Evolutionary conservation across 768 basidiomycete species (phyloP).

Genomic region (Ramaria sp.): DNA sequence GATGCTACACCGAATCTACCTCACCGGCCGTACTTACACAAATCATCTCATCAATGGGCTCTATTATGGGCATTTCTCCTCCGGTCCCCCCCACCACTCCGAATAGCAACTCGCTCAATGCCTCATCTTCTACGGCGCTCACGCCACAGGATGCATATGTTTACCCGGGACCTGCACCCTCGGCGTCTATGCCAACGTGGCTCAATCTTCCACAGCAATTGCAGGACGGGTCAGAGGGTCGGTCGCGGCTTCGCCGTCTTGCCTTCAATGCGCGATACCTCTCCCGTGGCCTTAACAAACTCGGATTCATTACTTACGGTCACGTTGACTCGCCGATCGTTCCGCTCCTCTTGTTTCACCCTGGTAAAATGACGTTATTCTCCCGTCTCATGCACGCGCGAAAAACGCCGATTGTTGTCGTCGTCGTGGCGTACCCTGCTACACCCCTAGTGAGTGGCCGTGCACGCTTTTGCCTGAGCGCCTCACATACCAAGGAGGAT

Average conservation of each 20-base stretch:
- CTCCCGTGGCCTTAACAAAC: constrained; percentile 69
- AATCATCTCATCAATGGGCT: constrained; percentile 84
- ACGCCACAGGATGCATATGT: constrained; percentile 31
- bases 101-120: constrained; percentile 8
- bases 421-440: constrained; percentile 86
- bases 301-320: constrained; percentile 96
- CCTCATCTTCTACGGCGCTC: constrained; percentile 12
- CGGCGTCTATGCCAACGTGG: constrained; percentile 64
- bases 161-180: constrained; percentile 63
- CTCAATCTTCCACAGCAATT: constrained; percentile 61
- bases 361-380: constrained; percentile 90
- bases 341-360: constrained; percentile 84
- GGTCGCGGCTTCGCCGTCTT: constrained; percentile 69
- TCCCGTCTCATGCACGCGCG: constrained; percentile 76
- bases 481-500: constrained; percentile 95
- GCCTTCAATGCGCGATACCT: constrained; percentile 96
- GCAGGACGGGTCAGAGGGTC: constrained; percentile 77
- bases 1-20: constrained; percentile 84
- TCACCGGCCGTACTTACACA: constrained; percentile 86
- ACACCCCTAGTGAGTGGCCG: constrained; percentile 82
- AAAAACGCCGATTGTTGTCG: constrained; percentile 72
- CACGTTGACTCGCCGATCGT: constrained; percentile 88
- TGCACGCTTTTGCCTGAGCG: constrained; percentile 89
- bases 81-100: constrained; percentile 23
- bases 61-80: constrained; percentile 80